Evolutionary conservation across 2,329 filamentous ascomycete species (phyloP).

Genomic region (Hypoxylon rubiginosum): DNA sequence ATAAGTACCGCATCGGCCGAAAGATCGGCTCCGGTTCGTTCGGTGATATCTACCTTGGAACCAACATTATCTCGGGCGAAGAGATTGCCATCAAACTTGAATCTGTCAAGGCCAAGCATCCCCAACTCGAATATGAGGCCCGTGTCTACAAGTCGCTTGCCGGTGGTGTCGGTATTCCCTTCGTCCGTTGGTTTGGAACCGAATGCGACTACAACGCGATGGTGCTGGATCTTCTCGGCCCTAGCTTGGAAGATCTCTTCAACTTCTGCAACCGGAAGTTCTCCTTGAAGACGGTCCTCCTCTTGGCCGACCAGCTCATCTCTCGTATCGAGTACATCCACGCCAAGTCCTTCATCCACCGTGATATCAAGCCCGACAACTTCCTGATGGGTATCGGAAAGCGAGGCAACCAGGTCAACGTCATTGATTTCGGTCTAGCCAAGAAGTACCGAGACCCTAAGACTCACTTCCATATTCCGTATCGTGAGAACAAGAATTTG

Average conservation of each 20-base stretch:
- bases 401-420: conserved; percentile 99
- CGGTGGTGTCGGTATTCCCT: conserved; percentile 96
- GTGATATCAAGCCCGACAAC: conserved; percentile 99
- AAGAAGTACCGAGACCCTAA: conserved; percentile 99
- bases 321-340: conserved; percentile 99
- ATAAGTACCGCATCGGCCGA: conserved; percentile 99
- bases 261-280: conserved; percentile 99
- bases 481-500: conserved; percentile 99
- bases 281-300: conserved; percentile 96
- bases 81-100: conserved; percentile 99
- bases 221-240: conserved; percentile 96
- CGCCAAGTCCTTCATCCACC: conserved; percentile 99
- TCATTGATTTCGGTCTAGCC: conserved; percentile 98
- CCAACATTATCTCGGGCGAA: conserved; percentile 99
- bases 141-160: conserved; percentile 92
- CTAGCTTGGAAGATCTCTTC: conserved; percentile 97
- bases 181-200: conserved; percentile 99
- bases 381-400: conserved; percentile 99
- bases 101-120: conserved; percentile 99
- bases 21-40: conserved; percentile 99
- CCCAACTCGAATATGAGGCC: conserved; percentile 98
- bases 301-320: conserved; percentile 97
- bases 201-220: conserved; percentile 99
- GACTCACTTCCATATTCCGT: conserved; percentile 99
- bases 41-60: conserved; percentile 98